Conservation (phyloP, 179 eudicot genomes). For the Vitellaria paradoxa region DNA sequence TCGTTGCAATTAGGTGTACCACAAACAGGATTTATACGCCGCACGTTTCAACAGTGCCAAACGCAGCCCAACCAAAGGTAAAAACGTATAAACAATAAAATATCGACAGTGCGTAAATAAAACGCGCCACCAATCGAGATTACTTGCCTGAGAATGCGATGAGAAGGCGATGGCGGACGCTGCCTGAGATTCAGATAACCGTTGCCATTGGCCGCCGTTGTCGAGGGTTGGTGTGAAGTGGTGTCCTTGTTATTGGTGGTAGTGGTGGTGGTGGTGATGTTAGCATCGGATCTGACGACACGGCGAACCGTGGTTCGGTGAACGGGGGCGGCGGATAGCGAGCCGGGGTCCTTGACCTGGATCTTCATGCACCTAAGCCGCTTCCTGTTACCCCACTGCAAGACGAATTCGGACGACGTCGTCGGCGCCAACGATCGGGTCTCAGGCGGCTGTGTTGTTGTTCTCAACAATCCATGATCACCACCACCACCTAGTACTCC, state of each 20-base stretch:
- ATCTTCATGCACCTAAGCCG: slow-evolving; percentile 85
- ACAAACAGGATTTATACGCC: too few relatives aligned
- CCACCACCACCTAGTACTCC: slow-evolving; percentile 11
- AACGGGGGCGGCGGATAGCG: slow-evolving; percentile 22
- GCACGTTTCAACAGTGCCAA: too few relatives aligned
- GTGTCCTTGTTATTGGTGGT: not conserved
- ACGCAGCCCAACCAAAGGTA: too few relatives aligned
- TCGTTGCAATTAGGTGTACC: too few relatives aligned
- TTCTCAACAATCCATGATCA: slow-evolving; percentile 17
- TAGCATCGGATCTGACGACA: slow-evolving; percentile 47
- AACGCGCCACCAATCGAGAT: too few relatives aligned
- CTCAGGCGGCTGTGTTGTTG: slow-evolving; percentile 21
- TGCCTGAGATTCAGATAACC: slow-evolving; percentile 70
- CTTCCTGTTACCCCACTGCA: slow-evolving; percentile 91
- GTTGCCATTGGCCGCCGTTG: slow-evolving; percentile 18
- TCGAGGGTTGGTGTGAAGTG: not conserved
- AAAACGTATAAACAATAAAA: too few relatives aligned
- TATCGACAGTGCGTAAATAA: not conserved
- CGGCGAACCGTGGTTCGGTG: slow-evolving; percentile 47
- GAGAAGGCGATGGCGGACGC: slow-evolving; percentile 59
- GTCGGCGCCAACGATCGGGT: slow-evolving; percentile 21
- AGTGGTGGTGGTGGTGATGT: not conserved
- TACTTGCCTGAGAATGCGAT: slow-evolving; percentile 63
- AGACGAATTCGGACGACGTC: slow-evolving; percentile 61
- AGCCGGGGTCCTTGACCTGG: slow-evolving; percentile 45